Percentiles rank a stretch among this genome's conserved stretches.
phyloP scores from a whole-genome alignment of 805 yeast species.

The Metschnikowia hibisci region DNA sequence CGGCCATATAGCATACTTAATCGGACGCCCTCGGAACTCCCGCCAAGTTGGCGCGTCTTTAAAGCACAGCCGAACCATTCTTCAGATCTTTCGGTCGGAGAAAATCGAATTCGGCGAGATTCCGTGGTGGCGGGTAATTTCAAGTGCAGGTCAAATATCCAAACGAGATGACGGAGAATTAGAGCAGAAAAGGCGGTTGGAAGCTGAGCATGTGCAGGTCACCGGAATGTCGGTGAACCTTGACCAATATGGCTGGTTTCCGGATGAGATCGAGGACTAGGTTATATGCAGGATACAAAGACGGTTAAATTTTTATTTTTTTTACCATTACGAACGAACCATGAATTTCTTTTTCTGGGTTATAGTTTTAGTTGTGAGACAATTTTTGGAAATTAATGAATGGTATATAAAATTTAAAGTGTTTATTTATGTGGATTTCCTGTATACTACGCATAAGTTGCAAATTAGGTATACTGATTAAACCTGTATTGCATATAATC shows the following conservation, averaged over 20 bases:
- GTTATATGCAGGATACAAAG: not conserved
- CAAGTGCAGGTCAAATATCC: conserved; percentile 60
- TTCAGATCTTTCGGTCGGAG: conserved; percentile 24
- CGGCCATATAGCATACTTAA: conserved; percentile 63
- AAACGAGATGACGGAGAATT: conserved; percentile 45
- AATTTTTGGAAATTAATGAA: too few relatives aligned
- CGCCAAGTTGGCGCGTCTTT: conserved; percentile 73
- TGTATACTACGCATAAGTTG: too few relatives aligned
- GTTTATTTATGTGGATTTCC: too few relatives aligned
- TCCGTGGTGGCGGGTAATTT: conserved; percentile 82
- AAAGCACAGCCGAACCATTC: conserved; percentile 39
- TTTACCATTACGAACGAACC: too few relatives aligned
- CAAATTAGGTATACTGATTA: too few relatives aligned
- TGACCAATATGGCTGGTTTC: conserved; percentile 65
- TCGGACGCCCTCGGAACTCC: conserved; percentile 60
- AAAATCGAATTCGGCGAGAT: conserved; percentile 30
- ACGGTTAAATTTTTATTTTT: not conserved
- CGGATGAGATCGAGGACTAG: conserved; percentile 35
- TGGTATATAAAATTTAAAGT: too few relatives aligned
- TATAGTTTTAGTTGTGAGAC: too few relatives aligned
- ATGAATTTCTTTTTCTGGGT: too few relatives aligned
- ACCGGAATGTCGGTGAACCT: conserved; percentile 38
- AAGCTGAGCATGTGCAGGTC: conserved; percentile 44
- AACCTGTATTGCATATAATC: too few relatives aligned
- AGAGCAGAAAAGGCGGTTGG: conserved; percentile 44